Evolutionary conservation across 139 green algal genomes (phyloP), one percentile per base, ranked within the genome.

Genomic region (Chlorella sp.): DNA sequence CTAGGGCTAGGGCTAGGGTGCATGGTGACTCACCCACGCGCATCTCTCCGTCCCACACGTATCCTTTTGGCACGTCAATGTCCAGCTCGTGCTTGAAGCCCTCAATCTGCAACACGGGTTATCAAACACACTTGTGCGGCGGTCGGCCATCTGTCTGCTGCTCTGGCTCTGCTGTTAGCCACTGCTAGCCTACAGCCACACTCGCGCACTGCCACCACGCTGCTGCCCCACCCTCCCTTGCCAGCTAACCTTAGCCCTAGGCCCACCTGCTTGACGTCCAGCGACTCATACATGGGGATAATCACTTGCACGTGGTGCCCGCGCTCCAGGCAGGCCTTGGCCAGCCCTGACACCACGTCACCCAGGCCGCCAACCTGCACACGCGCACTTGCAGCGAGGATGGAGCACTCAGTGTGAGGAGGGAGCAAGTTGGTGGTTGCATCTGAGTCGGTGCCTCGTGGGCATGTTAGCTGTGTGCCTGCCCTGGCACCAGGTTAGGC

Each of bases 201-300:
- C 42, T 55, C 10, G 10, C 42, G 42, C 42, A 10, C 17, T 10
- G 10, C 10, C 42, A 26, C 10, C 42, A 10, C 17, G 42, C 42
- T 55, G 42, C 42, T 17, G 10, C 10, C 42, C 17, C 10, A 55
- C 10, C 42, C 42, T 55, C 10, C 17, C 42, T 17, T 55, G 42
- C 42, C 42, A 55, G 42, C 42, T 55, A 17, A 10, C 10, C 10
- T 55, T 10, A n/a, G 4, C 55, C 55, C 4, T 10, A n/a, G 74
- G 34, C 88, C 75, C 1, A 93, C 79, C 31, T 73, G 60, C 55
- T 78, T 81, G 2, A 85, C 35, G 1, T 87, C 81, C 50, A 97
- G 75, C 76, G 86, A 95, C 80, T 95, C 84, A 77, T 98, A 98
- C 74, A 91, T 97, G 31, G 94, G 92, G 81, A 94, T 86, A 71